Evolutionary conservation across 345 rosid species (phyloP), one percentile per base, ranked within the genome.

Genomic region (Citrus inodora): DNA sequence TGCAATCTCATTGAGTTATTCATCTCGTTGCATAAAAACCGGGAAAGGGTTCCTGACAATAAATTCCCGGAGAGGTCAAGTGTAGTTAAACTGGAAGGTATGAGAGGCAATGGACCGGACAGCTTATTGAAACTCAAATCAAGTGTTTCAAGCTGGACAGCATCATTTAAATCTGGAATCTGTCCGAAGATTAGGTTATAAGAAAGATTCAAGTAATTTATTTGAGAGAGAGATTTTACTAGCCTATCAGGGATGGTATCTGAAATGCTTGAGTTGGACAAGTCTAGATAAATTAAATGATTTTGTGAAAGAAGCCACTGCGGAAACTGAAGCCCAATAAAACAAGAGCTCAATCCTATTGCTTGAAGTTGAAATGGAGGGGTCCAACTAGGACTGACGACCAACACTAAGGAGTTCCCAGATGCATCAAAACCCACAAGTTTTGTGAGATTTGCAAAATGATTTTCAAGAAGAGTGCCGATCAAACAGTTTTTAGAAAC

Each of bases 401-500:
- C 46, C 56, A 85, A 24, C 21, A 37, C 21, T 9, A 83, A 8
- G 28, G 71, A 71, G 33, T 84, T 88, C 5, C 7, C 48, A 51
- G 84, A 74, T 5, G 71, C 70, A 21, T 40, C 33, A 35, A 86
- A 51, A 4, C 2, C 3, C 30, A n/a, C 13, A 46, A 88, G 64
- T 3, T 7, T 78, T 27, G 82, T 74, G 42, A 86, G 87, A 22
- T 84, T 80, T 0, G 67, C 62, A 48, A 86, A 84, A 53, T 84
- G 83, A 10, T n/a, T 70, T 67, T 77, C 79, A 0, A 53, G 63
- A 25, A 82, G 32, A 60, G 56, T 17, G 14, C 67, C 76, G 4
- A 16, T 60, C 24, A 73, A 24, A 13, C 24, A 22, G 59, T 83
- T 38, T 5, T 10, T 27, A 37, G 40, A 62, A 53, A 83, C 5